Evolutionary conservation across 2,329 filamentous ascomycete species (phyloP), one percentile per base, ranked within the genome.

Genomic region (Scortechinia acanthostroma): DNA sequence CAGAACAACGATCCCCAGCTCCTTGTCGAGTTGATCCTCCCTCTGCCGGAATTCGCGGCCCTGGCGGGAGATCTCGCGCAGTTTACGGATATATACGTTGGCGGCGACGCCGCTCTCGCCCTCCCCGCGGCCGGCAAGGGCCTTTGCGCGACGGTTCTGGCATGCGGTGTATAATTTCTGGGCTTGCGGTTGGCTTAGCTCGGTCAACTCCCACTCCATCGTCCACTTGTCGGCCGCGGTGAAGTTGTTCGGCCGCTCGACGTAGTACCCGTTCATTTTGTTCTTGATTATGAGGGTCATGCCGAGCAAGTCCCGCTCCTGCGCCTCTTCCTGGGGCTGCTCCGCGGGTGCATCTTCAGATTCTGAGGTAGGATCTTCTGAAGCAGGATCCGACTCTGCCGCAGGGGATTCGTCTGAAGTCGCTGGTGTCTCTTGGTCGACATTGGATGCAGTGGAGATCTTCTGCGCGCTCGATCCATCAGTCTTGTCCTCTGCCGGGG

Each of bases 201-300:
- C 85, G 42, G 75, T 73, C 42, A 96, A 65, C 25, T 81, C 73
- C 62, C 95, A 96, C 53, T 93, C 80, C n/a, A 96, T 68, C 0
- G 66, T 60, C 91, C 91, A 96, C 55, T 51, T 80, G 47, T 58
- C 60, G 4, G 6, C 14, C 54, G 22, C 0, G 44, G 60, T 42
- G 83, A 58, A 14, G 0, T 69, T 52, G 1, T 63, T 51, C 0
- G 89, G 86, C 2, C 89, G 80, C 0, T 66, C 57, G 1, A 88
- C 77, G 45, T 76, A 74, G 13, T 66, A 45, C 16, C 76, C 82
- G 55, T 93, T 84, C 45, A 95, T 75, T 50, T 76, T 77, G 67
- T 87, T 93, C 51, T 78, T 78, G 43, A 88, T 68, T 0, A 79
- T 83, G 46, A 96, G 67, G 14, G 80, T 80, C 73, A 93, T 78